These are phyloP conservation scores for Leptographium lundbergii DNA, from an alignment of 2,329 filamentous ascomycete genomes.

Conservation along the genomic window DNA sequence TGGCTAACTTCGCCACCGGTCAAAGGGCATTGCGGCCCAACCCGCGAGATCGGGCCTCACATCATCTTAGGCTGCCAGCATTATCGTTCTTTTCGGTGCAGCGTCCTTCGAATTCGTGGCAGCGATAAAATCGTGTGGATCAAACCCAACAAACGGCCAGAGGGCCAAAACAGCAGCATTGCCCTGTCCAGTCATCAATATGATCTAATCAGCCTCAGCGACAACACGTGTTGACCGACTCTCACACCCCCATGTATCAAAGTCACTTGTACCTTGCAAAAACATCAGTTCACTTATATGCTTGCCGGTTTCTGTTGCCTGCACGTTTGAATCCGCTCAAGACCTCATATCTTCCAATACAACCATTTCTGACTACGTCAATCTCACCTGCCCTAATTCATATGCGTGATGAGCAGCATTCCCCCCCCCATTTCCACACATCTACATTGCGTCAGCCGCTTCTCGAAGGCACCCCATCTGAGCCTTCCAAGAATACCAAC, in stretches of 20 bases:
- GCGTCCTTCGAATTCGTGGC: neutral
- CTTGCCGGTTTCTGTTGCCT: neutral
- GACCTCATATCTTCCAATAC: neutral
- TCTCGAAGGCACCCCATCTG: neutral
- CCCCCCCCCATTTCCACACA: neutral
- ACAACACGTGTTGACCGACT: neutral
- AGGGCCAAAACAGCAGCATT: neutral
- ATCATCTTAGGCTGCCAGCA: neutral
- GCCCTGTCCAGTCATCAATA: neutral
- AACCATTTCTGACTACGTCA: neutral
- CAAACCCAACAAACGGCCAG: neutral
- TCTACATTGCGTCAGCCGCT: neutral
- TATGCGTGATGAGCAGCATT: neutral
- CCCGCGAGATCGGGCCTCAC: neutral
- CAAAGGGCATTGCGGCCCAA: neutral
- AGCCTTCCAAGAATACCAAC: neutral
- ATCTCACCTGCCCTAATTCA: neutral
- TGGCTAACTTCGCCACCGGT: neutral
- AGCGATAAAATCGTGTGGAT: neutral
- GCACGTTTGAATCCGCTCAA: neutral
- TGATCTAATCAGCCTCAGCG: neutral
- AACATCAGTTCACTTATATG: neutral
- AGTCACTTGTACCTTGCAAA: neutral
- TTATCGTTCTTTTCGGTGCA: neutral
- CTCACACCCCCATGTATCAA: neutral